Evolutionary conservation across 164 flowering plant genomes (phyloP), one percentile per base, ranked within the genome.

Genomic region (Sextonia rubra): DNA sequence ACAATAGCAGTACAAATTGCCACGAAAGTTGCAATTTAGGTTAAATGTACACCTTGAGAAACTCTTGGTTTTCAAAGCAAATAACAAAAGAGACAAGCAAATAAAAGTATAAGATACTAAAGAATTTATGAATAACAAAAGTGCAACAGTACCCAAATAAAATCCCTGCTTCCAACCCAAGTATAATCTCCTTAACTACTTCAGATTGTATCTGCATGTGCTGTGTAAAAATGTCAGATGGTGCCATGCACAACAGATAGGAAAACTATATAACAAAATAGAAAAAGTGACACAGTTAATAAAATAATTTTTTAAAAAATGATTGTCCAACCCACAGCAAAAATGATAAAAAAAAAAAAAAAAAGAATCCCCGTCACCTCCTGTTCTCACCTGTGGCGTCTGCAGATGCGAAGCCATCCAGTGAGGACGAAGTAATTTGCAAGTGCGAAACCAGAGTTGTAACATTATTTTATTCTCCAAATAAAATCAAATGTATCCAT

Each of bases 131-230:
- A n/a, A n/a, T n/a, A 11, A 60, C 27, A 12, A 4, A 60, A 37
- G 22, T 47, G 69, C n/a, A 65, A 49, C 17, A 66, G 22, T 84
- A 95, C 99, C 99, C 99, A 76, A 93, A 95, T 71, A 95, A 82
- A 76, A 95, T 90, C 80, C 99, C 99, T 37, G 99, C 91, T 82
- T 95, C 97, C 85, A 95, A 81, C 63, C 99, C 99, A 76, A 84
- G 90, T 73, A 95, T 93, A 27, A 95, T 90, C 80, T 95, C 99
- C 76, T 93, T 98, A 77, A 93, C 88, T 76, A 90, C 99, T 74
- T 91, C 98, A 78, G n/a, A n/a, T n/a, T n/a, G n/a, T n/a, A n/a
- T n/a, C n/a, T n/a, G n/a, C n/a, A n/a, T n/a, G n/a, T n/a, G 88
- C 89, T 74, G 69, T 65, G 23, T 25, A 68, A 55, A n/a, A 68